Percentiles rank a stretch among this genome's conserved stretches.
phyloP scores from a whole-genome alignment of 1,139 yeast genomes.

The Kodamaea ohmeri region DNA sequence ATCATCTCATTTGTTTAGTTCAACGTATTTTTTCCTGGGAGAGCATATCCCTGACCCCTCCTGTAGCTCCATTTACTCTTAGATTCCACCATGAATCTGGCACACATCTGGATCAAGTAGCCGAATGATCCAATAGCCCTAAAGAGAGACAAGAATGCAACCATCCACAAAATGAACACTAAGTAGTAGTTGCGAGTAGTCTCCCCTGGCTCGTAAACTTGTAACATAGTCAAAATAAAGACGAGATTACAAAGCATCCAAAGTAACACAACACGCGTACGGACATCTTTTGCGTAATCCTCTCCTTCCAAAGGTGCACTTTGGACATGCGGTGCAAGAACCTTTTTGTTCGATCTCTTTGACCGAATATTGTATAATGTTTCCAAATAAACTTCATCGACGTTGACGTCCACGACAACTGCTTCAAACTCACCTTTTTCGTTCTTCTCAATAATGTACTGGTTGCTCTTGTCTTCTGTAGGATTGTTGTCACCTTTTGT shows the following conservation, averaged over 20 bases:
- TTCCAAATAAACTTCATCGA: slow-evolving; percentile 81
- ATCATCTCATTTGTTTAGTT: slow-evolving; percentile 18
- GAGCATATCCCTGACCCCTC: slow-evolving; percentile 36
- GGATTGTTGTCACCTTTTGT: slow-evolving; percentile 88
- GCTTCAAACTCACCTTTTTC: slow-evolving; percentile 75
- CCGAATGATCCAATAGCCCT: slow-evolving; percentile 77
- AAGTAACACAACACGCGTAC: slow-evolving; percentile 87
- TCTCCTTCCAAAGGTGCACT: slow-evolving; percentile 51
- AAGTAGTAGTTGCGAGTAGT: slow-evolving; percentile 64
- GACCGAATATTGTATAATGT: slow-evolving; percentile 72
- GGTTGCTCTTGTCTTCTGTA: slow-evolving; percentile 47
- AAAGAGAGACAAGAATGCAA: slow-evolving; percentile 74
- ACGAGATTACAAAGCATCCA: slow-evolving; percentile 86
- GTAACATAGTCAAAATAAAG: slow-evolving; percentile 81
- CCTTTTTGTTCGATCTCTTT: slow-evolving; percentile 61
- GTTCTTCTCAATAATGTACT: slow-evolving; percentile 46
- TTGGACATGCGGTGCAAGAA: slow-evolving; percentile 35
- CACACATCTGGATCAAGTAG: slow-evolving; percentile 50
- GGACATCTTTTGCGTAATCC: slow-evolving; percentile 90
- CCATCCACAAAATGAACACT: slow-evolving; percentile 85
- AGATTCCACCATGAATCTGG: slow-evolving; percentile 41
- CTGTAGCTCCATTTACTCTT: slow-evolving; percentile 44
- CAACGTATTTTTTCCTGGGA: slow-evolving; percentile 35
- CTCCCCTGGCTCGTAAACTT: slow-evolving; percentile 67
- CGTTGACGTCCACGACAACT: slow-evolving; percentile 85